phyloP scores from a whole-genome alignment of 179 eudicot genomes.

The Spinacia oleracea region DNA sequence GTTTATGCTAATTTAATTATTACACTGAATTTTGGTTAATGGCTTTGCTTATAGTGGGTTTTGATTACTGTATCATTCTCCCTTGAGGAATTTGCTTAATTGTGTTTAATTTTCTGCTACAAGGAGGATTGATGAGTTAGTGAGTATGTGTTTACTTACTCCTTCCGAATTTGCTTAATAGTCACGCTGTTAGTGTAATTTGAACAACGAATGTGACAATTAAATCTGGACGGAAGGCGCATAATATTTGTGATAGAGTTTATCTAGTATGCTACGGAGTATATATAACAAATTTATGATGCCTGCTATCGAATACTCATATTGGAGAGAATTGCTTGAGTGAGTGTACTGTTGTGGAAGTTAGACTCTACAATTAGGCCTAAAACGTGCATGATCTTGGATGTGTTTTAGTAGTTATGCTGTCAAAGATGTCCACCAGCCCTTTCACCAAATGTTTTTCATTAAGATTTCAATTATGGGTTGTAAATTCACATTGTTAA shows the following conservation, averaged over 20 bases:
- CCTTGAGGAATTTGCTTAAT: background rate
- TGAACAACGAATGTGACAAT: background rate
- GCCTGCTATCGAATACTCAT: background rate
- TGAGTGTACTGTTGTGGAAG: background rate
- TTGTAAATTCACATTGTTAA: background rate
- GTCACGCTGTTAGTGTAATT: background rate
- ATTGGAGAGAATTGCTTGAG: background rate
- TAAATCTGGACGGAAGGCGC: background rate
- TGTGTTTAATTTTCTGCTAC: background rate
- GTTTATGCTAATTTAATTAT: constrained; percentile 4
- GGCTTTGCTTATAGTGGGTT: constrained; percentile 4
- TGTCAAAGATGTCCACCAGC: background rate
- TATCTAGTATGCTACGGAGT: constrained; percentile 2
- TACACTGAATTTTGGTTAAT: background rate
- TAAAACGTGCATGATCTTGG: background rate
- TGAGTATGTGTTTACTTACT: background rate
- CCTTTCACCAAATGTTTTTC: background rate
- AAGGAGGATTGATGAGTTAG: background rate
- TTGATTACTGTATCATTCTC: background rate
- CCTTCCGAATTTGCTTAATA: too few relatives aligned
- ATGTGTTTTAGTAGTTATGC: background rate
- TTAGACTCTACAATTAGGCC: background rate
- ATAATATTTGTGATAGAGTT: background rate
- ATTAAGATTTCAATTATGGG: background rate
- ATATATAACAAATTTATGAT: background rate